Evolutionary conservation across 2,329 filamentous ascomycete genomes (phyloP).

Genomic region (Reticulascus tulasneorum): DNA sequence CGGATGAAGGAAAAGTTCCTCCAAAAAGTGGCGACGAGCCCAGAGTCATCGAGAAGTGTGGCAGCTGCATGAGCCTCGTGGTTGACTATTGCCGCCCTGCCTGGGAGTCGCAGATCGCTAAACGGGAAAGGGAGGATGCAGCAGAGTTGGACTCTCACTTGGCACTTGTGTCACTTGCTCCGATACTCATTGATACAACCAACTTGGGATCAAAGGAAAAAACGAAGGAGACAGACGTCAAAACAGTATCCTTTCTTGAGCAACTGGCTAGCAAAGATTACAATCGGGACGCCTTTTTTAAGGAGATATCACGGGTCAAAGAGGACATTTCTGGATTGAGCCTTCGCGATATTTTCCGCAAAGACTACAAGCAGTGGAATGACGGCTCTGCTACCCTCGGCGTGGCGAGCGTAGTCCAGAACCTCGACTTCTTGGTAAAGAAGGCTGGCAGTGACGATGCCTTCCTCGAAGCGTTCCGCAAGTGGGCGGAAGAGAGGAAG

Average conservation of each 20-base stretch:
- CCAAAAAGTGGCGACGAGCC: constrained; percentile 42
- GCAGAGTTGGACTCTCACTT: constrained; percentile 50
- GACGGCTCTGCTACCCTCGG: constrained; percentile 56
- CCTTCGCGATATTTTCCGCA: constrained; percentile 66
- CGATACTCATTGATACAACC: constrained; percentile 70
- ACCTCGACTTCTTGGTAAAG: constrained; percentile 54
- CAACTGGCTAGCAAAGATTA: constrained; percentile 33
- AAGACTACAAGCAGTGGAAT: constrained; percentile 82
- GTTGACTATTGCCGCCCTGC: constrained; percentile 51
- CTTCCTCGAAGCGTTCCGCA: constrained; percentile 44
- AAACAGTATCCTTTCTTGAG: constrained; percentile 57
- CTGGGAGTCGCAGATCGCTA: constrained; percentile 56
- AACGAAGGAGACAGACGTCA: constrained; percentile 57
- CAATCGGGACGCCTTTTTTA: constrained; percentile 52
- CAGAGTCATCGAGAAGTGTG: constrained; percentile 60
- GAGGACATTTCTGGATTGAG: constrained; percentile 59
- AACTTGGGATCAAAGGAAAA: constrained; percentile 62
- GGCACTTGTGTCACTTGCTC: constrained; percentile 63
- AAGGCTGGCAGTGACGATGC: constrained; percentile 41
- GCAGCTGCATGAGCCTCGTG: constrained; percentile 71
- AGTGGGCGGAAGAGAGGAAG: constrained; percentile 51
- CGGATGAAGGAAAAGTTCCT: constrained; percentile 59
- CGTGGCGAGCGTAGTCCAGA: constrained; percentile 58
- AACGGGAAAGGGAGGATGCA: constrained; percentile 14
- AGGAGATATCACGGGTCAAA: constrained; percentile 60